phyloP scores from a whole-genome alignment of 2,329 filamentous ascomycete species.

The Aspergillus melleus region DNA sequence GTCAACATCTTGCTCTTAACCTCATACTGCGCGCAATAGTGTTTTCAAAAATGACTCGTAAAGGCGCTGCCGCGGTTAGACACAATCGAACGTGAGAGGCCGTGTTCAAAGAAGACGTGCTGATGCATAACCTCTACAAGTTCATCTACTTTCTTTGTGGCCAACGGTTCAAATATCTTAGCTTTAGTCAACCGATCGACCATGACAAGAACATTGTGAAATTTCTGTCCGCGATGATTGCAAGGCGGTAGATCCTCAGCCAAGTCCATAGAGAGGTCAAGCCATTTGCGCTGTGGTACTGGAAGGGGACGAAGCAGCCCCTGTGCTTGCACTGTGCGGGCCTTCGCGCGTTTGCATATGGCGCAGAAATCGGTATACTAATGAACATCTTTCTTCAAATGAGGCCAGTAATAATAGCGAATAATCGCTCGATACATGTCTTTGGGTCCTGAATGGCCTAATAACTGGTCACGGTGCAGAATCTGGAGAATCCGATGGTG shows the following conservation, averaged over 20 bases:
- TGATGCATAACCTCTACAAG: neutral
- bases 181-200: neutral
- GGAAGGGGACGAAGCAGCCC: conserved; percentile 8
- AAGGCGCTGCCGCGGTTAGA: neutral
- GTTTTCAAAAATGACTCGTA: neutral
- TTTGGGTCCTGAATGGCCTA: neutral
- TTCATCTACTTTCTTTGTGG: neutral
- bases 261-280: neutral
- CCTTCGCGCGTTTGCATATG: conserved; percentile 2
- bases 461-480: no score
- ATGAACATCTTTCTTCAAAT: neutral
- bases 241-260: neutral
- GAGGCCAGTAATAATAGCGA: neutral
- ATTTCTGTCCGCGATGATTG: neutral
- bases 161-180: neutral
- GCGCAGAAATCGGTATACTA: neutral
- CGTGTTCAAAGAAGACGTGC: neutral
- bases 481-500: no score
- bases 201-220: neutral
- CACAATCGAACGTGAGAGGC: neutral
- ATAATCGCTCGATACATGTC: neutral
- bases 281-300: neutral
- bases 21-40: neutral
- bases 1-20: neutral
- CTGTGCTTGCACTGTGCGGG: neutral